Conservation (phyloP, 202 grass and related monocot genomes). For the Cymbopogon flexuosus region DNA sequence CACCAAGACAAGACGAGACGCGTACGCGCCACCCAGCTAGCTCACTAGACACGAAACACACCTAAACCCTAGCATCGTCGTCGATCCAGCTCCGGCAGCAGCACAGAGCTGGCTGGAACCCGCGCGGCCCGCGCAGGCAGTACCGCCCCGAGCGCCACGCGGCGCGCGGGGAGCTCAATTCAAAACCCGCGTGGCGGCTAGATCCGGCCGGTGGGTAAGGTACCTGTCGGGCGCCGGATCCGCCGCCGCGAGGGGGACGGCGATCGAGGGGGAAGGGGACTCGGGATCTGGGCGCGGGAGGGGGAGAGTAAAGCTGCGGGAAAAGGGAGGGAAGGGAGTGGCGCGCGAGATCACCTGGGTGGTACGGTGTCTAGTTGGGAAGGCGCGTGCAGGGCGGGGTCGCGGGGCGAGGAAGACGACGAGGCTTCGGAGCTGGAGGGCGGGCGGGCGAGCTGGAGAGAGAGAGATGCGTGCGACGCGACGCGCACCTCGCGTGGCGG, state of each 20-base stretch:
- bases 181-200: constrained; percentile 3
- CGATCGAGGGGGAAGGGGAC: not conserved
- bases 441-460: too few species aligned
- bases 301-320: not conserved
- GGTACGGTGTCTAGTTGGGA: not conserved
- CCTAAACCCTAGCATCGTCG: constrained; percentile 31
- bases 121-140: not conserved
- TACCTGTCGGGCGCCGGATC: constrained; percentile 15
- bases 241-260: not conserved
- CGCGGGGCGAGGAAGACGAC: not conserved
- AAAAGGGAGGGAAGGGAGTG: not conserved
- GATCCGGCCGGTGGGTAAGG: constrained; percentile 17
- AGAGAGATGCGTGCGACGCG: not conserved
- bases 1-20: not conserved
- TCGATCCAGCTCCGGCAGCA: not conserved
- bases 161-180: not conserved
- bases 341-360: constrained; percentile 4
- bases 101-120: not conserved
- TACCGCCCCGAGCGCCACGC: not conserved
- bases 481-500: not conserved
- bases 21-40: not conserved
- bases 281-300: constrained; percentile 7
- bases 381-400: not conserved
- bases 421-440: not conserved
- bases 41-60: not conserved